These are phyloP conservation scores for Coniella lustricola DNA, from an alignment of 2,329 filamentous ascomycete genomes.

Conservation along the genomic window DNA sequence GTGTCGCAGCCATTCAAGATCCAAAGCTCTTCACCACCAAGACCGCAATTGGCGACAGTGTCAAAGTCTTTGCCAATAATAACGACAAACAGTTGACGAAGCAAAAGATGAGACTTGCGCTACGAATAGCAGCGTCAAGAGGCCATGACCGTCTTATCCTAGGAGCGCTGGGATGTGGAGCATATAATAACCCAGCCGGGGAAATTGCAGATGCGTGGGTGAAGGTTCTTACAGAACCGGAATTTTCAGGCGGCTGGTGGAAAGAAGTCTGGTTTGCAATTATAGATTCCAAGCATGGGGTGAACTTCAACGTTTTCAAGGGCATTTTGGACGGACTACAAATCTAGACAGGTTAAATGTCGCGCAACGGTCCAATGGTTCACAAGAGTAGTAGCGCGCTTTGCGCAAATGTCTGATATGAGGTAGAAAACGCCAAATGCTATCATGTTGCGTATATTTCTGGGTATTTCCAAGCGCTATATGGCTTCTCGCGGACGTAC, in stretches of 20 bases:
- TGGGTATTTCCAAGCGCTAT: too few relatives aligned
- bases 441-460: too few relatives aligned
- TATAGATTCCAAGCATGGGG: conserved; percentile 34
- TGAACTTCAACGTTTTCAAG: conserved; percentile 44
- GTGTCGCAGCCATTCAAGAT: conserved; percentile 44
- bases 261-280: conserved; percentile 58
- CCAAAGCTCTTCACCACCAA: conserved; percentile 27
- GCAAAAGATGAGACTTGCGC: conserved; percentile 54
- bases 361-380: too few relatives aligned
- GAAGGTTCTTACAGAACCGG: conserved; percentile 50
- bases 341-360: conserved; percentile 20
- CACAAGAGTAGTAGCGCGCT: too few relatives aligned
- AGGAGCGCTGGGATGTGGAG: conserved; percentile 63
- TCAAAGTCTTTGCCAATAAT: conserved; percentile 31
- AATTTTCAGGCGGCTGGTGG: conserved; percentile 60
- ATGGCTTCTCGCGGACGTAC: too few relatives aligned
- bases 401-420: too few relatives aligned
- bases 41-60: conserved; percentile 19
- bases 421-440: too few relatives aligned
- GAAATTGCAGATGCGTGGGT: conserved; percentile 56
- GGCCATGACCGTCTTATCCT: conserved; percentile 54
- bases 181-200: conserved; percentile 52
- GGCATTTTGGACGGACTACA: conserved; percentile 29
- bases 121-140: conserved; percentile 50
- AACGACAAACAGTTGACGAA: conserved; percentile 46